Evolutionary conservation across 148 eudicot species (phyloP).

Genomic region (Chenopodium suecicum): DNA sequence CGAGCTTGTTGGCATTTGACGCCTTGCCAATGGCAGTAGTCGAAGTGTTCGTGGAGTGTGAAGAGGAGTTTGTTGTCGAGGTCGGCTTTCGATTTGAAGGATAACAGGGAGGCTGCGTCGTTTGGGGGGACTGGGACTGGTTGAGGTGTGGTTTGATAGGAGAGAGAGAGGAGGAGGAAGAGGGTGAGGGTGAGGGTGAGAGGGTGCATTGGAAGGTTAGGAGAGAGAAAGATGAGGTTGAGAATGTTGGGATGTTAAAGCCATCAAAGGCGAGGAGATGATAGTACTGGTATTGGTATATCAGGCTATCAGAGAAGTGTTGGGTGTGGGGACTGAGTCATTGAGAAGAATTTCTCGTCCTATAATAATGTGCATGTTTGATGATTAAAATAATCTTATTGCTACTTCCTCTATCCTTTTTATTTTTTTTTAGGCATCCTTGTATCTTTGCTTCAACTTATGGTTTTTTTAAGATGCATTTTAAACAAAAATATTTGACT

Average conservation of each 20-base stretch:
- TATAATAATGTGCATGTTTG: too few relatives aligned
- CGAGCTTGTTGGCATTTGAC: constrained; percentile 65
- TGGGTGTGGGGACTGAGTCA: too few relatives aligned
- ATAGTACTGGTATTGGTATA: not conserved
- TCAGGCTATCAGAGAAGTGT: not conserved
- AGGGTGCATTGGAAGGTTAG: constrained; percentile 8
- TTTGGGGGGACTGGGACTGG: constrained; percentile 21
- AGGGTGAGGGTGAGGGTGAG: constrained; percentile 4
- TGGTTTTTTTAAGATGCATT: too few relatives aligned
- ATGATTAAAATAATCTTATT: too few relatives aligned
- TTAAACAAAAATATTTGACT: too few relatives aligned
- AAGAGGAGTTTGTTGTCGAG: constrained; percentile 42
- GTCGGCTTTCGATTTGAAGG: constrained; percentile 54
- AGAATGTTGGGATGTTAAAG: not conserved
- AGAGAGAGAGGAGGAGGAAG: not conserved
- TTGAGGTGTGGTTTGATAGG: not conserved
- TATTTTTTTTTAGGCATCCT: too few relatives aligned
- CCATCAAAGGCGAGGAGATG: not conserved
- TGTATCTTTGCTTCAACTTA: too few relatives aligned
- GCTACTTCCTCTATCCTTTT: too few relatives aligned
- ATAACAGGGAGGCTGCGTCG: constrained; percentile 48
- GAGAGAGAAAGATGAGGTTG: not conserved
- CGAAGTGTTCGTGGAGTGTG: constrained; percentile 42
- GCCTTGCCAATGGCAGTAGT: constrained; percentile 64
- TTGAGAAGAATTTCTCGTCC: too few relatives aligned